Conservation (phyloP, 2,329 filamentous ascomycete species). For the Teratosphaeria pseudoeucalypti region DNA sequence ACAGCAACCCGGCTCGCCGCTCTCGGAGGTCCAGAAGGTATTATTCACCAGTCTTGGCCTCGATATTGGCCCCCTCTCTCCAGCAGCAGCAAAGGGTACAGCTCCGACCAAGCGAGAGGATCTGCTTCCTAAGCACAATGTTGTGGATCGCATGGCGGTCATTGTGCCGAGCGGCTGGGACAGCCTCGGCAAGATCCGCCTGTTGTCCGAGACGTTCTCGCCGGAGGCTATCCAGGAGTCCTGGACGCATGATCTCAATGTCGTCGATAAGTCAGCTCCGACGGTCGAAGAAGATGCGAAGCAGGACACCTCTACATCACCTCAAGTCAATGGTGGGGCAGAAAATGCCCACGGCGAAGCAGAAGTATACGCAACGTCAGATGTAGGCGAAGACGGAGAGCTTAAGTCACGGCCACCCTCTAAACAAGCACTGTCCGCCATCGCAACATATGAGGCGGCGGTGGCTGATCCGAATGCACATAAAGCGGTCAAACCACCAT, state of each 20-base stretch:
- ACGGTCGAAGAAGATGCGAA: conserved; percentile 14
- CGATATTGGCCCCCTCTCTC: conserved; percentile 18
- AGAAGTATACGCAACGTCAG: conserved; percentile 19
- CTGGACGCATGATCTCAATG: conserved; percentile 44
- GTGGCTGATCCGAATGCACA: conserved; percentile 25
- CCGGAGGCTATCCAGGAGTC: conserved; percentile 74
- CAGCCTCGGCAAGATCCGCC: conserved; percentile 93
- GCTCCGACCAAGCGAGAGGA: conserved; percentile 47
- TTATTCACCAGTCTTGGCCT: conserved; percentile 70
- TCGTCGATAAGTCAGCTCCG: not conserved
- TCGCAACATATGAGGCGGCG: conserved; percentile 19
- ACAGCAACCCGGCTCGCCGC: conserved; percentile 18
- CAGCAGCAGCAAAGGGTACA: conserved; percentile 36
- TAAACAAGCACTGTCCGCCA: conserved; percentile 16
- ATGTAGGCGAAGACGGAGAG: conserved; percentile 13
- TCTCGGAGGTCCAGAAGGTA: conserved; percentile 52
- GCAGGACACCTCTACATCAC: conserved; percentile 10
- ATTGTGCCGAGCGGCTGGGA: conserved; percentile 96
- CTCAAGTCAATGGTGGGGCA: conserved; percentile 13
- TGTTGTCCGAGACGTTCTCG: conserved; percentile 83
- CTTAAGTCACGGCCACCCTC: conserved; percentile 38
- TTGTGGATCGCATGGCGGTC: conserved; percentile 65
- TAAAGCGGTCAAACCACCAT: conserved; percentile 15
- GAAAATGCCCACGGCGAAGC: conserved; percentile 15
- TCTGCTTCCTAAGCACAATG: conserved; percentile 58